Conservation (phyloP, 495 filamentous ascomycete genomes). For the Baudoinia panamericana region DNA sequence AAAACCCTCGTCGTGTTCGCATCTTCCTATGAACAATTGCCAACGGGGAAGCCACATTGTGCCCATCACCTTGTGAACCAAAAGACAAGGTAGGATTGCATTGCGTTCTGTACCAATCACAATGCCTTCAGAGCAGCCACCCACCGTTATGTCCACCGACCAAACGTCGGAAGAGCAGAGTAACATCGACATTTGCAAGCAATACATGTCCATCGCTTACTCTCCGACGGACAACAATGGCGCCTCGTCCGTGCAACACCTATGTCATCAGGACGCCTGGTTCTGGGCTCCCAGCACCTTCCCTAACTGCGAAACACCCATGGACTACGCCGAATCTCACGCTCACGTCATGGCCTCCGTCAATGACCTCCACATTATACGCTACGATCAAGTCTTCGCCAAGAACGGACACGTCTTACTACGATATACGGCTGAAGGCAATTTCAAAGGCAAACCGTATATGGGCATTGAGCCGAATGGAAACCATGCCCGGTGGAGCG, state of each 20-base stretch:
- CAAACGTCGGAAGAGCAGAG: slow-evolving; percentile 21
- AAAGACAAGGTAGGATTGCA: too few relatives aligned
- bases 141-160: slow-evolving; percentile 13
- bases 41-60: too few relatives aligned
- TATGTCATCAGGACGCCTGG: slow-evolving; percentile 19
- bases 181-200: slow-evolving; percentile 28
- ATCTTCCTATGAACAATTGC: too few relatives aligned
- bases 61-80: too few relatives aligned
- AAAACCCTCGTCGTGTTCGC: too few relatives aligned
- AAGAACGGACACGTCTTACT: slow-evolving; percentile 26
- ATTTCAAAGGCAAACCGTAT: slow-evolving; percentile 26
- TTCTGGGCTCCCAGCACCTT: slow-evolving; percentile 10
- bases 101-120: background rate
- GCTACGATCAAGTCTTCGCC: slow-evolving; percentile 26
- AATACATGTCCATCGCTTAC: slow-evolving; percentile 30
- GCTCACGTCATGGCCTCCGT: slow-evolving; percentile 26
- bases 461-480: slow-evolving; percentile 26
- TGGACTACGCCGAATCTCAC: slow-evolving; percentile 30
- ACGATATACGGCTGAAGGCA: slow-evolving; percentile 28
- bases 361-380: slow-evolving; percentile 25
- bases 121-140: slow-evolving; percentile 6
- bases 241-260: slow-evolving; percentile 22
- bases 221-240: slow-evolving; percentile 24
- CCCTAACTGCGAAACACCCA: slow-evolving; percentile 27
- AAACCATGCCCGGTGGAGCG: slow-evolving; percentile 26